Percentiles rank a stretch among this genome's conserved stretches.
Conservation (phyloP, 2,329 filamentous ascomycete genomes). For the Fusarium proliferatum region DNA sequence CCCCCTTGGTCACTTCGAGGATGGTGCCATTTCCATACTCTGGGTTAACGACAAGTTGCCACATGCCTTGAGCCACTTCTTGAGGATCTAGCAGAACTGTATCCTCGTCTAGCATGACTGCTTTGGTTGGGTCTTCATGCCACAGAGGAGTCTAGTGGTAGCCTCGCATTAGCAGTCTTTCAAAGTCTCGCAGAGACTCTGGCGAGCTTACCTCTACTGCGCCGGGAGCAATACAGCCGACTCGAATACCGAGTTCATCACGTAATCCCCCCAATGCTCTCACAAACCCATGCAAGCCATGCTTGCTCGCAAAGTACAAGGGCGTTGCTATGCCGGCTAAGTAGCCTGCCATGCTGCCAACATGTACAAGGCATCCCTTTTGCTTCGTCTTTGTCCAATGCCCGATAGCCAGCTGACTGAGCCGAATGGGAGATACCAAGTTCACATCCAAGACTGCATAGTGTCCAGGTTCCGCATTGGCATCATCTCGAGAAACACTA, state of each 20-base stretch:
- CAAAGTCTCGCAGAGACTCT: neutral
- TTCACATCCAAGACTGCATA: constrained; percentile 54
- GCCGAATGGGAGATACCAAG: constrained; percentile 51
- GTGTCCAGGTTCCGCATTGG: constrained; percentile 46
- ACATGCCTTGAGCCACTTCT: constrained; percentile 49
- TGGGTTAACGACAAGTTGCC: constrained; percentile 41
- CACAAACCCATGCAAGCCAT: constrained; percentile 52
- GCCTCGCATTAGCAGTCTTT: neutral
- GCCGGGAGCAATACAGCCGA: constrained; percentile 49
- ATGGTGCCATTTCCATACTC: constrained; percentile 49
- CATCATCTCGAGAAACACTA: constrained; percentile 42
- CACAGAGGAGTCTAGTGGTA: constrained; percentile 48
- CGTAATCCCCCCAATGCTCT: constrained; percentile 46
- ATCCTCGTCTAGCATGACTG: constrained; percentile 40
- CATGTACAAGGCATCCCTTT: constrained; percentile 47
- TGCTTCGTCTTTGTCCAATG: constrained; percentile 50
- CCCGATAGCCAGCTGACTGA: constrained; percentile 53
- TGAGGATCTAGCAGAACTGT: constrained; percentile 47
- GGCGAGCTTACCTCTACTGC: constrained; percentile 44
- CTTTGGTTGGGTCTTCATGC: constrained; percentile 48
- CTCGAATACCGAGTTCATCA: constrained; percentile 38
- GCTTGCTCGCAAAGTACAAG: constrained; percentile 53
- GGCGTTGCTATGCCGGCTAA: constrained; percentile 46
- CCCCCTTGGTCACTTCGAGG: constrained; percentile 45
- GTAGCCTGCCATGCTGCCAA: constrained; percentile 52